Evolutionary conservation across 2,329 filamentous ascomycete genomes (phyloP), one percentile per base, ranked within the genome.

Genomic region (Colletotrichum costaricense): DNA sequence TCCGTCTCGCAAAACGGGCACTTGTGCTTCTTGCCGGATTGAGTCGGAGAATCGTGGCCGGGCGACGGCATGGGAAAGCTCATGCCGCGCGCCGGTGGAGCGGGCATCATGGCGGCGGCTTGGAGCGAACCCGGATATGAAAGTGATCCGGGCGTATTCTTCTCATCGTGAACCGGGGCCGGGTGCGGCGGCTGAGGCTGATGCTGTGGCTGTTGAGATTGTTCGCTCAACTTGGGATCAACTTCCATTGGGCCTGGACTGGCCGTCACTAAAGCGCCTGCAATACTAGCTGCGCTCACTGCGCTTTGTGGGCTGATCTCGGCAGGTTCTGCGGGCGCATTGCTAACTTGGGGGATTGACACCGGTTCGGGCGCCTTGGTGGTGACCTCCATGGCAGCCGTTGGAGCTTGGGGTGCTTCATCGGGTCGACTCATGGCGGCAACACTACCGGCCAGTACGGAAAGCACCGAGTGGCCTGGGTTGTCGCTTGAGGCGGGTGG

Each of bases 1-100:
- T 98, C 97, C 5, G 97, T 98, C 52, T 95, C 91, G 87, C 97
- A 99, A 82, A 97, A 98, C 0, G 95, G 96, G 80, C 97, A 99
- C 82, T 97, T 97, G 85, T 99, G 96, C 79, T 97, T 96, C 85
- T 98, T 98, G 65, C 90, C 88, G 19, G 78, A 83, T 30, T 75
- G 74, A 8, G 93, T 92, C 6, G 95, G 86, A 77, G 78, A 87
- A 70, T 76, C 86, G 81, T 79, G 87, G 76, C 78, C 81, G 72
- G 82, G 78, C 35, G 84, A 82, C 24, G 87, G 83, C 83, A 90
- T 87, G 8, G 90, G 89, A 75, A 90, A 86, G 77, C 87, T 92
- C 84, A 91, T 88, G 33, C 86, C 88, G 57, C 90, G 87, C 35
- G 80, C 75, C 2, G 85, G 83, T 5, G 86, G 84, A 49, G 86